Conservation (phyloP, 306 rosid genomes). For the Vicia villosa region DNA sequence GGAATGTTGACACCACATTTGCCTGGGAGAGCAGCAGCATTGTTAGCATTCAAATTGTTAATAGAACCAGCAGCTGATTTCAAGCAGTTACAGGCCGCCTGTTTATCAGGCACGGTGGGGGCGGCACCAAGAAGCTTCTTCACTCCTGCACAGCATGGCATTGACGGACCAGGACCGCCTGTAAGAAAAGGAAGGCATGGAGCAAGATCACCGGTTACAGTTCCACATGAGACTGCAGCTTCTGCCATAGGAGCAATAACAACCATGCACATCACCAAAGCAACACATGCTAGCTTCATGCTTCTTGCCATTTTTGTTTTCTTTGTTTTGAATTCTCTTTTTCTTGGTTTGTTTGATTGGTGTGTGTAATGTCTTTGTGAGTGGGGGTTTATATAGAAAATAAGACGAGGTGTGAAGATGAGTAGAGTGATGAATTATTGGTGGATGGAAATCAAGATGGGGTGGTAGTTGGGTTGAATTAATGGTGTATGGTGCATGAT, state of each 20-base stretch:
- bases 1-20: too few species aligned
- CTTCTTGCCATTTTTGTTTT: too few species aligned
- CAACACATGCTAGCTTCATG: too few species aligned
- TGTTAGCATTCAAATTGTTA: too few species aligned
- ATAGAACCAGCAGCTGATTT: too few species aligned
- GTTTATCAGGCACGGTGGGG: too few species aligned
- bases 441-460: background rate
- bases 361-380: background rate
- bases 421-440: background rate
- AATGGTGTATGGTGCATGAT: background rate
- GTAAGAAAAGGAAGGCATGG: conserved; percentile 18
- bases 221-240: conserved; percentile 45
- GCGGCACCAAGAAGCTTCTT: background rate
- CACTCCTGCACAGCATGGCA: conserved; percentile 35
- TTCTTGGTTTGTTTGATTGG: background rate
- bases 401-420: background rate
- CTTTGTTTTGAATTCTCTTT: too few species aligned
- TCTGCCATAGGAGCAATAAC: conserved; percentile 33
- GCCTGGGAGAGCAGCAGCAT: too few species aligned
- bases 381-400: background rate
- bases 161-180: background rate
- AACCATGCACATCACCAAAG: too few species aligned
- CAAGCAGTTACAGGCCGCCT: too few species aligned
- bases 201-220: background rate
- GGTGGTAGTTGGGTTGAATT: too few species aligned